Base-by-base conservation (phyloP, 305 asterid genomes). In the Coffea humblotiana region DNA sequence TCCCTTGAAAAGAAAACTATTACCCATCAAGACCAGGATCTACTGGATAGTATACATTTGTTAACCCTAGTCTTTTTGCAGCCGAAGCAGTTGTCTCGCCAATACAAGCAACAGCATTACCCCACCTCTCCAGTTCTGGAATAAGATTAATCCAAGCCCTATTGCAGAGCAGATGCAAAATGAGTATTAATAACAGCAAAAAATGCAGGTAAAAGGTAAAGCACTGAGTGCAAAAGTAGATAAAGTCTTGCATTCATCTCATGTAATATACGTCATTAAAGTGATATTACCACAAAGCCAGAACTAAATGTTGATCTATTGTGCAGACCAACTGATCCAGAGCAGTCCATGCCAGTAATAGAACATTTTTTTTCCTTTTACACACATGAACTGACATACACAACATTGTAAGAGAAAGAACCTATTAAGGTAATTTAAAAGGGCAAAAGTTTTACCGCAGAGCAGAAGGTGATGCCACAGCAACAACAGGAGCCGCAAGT, bases 21-120 rank as follows among this genome's bases (percentile, higher is more conserved):
- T 93, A 91, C 98, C 98, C 99, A 74, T 94, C 97, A 79, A 94
- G 88, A 80, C 99, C 94, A 37, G 98, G 98, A 82, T 90, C 88
- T 80, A 83, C 84, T 29, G 99, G 99, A 82, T 88, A 87, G 86
- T 90, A 94, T 19, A 94, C 91, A 81, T 90, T 91, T 84, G 80
- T 86, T 63, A 96, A 75, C 35, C 98, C 99, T 72, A 88, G 75
- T 74, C 87, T 90, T 83, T 85, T 93, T 61, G 99, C 99, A 79
- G 91, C 96, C 29, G 73, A 76, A 75, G 98, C 98, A 85, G 98
- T 94, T 81, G 99, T 96, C 88, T 92, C 99, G 51, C 99, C 99
- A 52, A 96, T 94, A 81, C 99, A 96, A 76, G 98, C 98, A 86
- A 92, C 93, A n/a, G 93, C 93, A 79, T 88, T 90, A 80, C 80